Evolutionary conservation across 202 grass and related monocot species (phyloP), one percentile per base, ranked within the genome.

Genomic region (Musa balbisiana): DNA sequence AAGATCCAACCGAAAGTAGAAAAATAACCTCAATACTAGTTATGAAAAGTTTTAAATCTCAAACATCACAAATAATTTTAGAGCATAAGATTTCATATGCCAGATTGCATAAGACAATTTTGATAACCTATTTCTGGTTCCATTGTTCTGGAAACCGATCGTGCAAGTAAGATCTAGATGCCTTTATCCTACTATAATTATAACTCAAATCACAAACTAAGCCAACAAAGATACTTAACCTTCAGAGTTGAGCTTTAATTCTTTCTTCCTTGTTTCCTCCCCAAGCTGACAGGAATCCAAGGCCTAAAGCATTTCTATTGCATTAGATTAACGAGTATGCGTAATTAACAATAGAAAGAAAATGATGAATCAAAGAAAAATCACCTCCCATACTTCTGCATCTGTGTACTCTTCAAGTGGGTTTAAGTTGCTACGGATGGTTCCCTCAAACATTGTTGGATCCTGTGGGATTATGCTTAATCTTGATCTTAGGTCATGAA

Each of bases 391-490:
- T 53, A 93, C 90, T 55, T 98, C 84, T 53, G 80, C 63, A 52
- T 98, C 94, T 15, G 75, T 88, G 85, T 89, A 91, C 79, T 98
- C 94, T 55, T 87, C 85, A 64, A 92, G 85, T 83, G 92, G 92
- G 50, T 96, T 89, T 62, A 92, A 89, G 74, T 96, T 96, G 75
- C 79, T 90, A 74, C 92, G 85, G 55, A 96, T 80, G 53, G 92
- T 96, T 62, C 92, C 92, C 79, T 96, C 87, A 15, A 92, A 96
- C 89, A 96, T 96, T 0, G 89, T 96, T 65, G 92, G 89, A 49
- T 96, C 92, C 87, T 96, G 92, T 1, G 87, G 89, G 76, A 96
- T 96, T 43, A 96, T 96, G 67, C 92, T 96, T 66, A 96, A 78
- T 80, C 92, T 84, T 79, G 67, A 96, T 73, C 92, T 87, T 49